phyloP scores from a whole-genome alignment of 2,329 filamentous ascomycete genomes.

The Nemania abortiva region DNA sequence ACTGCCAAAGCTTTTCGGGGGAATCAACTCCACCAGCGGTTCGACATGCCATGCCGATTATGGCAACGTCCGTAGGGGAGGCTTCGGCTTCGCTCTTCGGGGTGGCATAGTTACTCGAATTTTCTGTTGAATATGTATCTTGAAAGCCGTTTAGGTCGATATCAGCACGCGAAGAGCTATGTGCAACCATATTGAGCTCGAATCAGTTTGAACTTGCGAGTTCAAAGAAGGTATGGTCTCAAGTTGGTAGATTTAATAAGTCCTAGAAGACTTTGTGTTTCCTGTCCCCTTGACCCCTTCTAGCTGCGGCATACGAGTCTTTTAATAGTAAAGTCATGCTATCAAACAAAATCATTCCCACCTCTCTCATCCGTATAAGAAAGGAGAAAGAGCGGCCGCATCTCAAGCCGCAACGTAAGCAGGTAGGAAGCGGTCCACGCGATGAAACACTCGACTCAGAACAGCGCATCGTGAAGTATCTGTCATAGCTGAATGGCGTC shows the following conservation, averaged over 20 bases:
- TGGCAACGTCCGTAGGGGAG: background rate
- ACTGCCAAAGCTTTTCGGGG: background rate
- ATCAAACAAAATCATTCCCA: background rate
- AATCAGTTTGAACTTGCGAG: background rate
- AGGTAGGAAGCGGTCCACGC: background rate
- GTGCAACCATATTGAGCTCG: slow-evolving; percentile 16
- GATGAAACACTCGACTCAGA: background rate
- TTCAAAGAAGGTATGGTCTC: background rate
- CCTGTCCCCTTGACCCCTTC: background rate
- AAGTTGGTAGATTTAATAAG: background rate
- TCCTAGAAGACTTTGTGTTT: background rate
- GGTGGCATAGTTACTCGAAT: background rate
- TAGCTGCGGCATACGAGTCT: background rate
- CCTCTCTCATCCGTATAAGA: background rate
- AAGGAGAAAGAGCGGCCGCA: background rate
- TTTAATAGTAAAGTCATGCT: background rate
- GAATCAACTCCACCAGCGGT: slow-evolving; percentile 5
- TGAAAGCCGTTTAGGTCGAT: background rate
- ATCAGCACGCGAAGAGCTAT: slow-evolving; percentile 12
- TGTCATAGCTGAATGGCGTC: background rate
- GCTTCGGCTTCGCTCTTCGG: background rate
- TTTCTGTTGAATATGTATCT: background rate
- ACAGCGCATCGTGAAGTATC: too few relatives aligned
- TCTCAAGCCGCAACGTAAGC: background rate
- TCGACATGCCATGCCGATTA: slow-evolving; percentile 16